A percentile compares a stretch with the other conserved stretches of the same genome.
Conservation (phyloP, 805 yeast species). For the Zygosaccharomyces siamensis region DNA sequence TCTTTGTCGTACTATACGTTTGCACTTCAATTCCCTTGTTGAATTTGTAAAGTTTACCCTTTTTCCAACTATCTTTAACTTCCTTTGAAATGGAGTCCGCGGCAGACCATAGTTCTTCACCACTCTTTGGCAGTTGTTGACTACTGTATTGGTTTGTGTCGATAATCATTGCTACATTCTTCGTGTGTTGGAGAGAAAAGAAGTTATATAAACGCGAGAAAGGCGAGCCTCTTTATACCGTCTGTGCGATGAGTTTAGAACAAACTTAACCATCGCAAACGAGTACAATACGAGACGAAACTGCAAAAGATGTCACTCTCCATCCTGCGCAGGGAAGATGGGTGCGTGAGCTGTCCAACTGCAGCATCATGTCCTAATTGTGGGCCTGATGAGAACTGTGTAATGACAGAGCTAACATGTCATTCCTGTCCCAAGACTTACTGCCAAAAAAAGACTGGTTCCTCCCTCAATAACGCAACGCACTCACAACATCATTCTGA, state of each 20-base stretch:
- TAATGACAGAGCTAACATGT: conserved; percentile 53
- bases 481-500: conserved; percentile 15
- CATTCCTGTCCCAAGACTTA: conserved; percentile 49
- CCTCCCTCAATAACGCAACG: conserved; percentile 14
- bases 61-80: conserved; percentile 30
- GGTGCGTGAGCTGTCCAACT: conserved; percentile 41
- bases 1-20: conserved; percentile 30
- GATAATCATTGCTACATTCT: conserved; percentile 2
- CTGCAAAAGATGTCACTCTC: neutral
- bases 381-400: conserved; percentile 48
- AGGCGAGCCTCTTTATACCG: neutral
- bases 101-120: conserved; percentile 13
- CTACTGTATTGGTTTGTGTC: conserved; percentile 10
- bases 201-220: conserved; percentile 1
- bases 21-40: conserved; percentile 29
- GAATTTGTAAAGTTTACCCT: conserved; percentile 32
- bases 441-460: conserved; percentile 38
- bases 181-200: neutral
- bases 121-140: conserved; percentile 14
- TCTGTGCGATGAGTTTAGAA: neutral
- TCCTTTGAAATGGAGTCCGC: conserved; percentile 27
- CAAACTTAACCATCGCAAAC: neutral
- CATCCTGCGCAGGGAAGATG: conserved; percentile 20
- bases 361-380: conserved; percentile 53
- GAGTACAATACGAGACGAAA: neutral